Base-by-base conservation (phyloP, 345 rosid genomes). In the Passiflora organensis region DNA sequence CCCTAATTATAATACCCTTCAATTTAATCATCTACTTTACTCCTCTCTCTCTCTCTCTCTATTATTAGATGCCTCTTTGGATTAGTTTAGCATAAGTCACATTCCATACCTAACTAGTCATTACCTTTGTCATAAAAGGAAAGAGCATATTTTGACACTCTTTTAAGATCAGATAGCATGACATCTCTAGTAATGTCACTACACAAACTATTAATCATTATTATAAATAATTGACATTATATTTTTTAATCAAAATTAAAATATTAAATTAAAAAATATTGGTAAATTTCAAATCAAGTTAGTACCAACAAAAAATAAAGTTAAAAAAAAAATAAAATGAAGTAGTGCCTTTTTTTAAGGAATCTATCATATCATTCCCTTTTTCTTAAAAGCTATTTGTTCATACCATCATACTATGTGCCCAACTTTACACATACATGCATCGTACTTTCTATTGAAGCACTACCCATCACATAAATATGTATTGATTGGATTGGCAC, bases 41-140 rank as follows among this genome's bases (percentile, higher is more conserved):
- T 53, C 21, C 36, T 15, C 20, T 36, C n/a, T 62, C 1, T 43
- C 12, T 51, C 16, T 5, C 20, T 38, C n/a, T n/a, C 12, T 10
- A 15, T 46, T 1, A 53, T 19, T 20, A 23, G 44, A 36, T 44
- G 45, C 58, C 32, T n/a, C 6, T 63, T 47, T 15, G 43, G 46
- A n/a, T n/a, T 47, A 23, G 65, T 49, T 56, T 49, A 46, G 69
- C 56, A 72, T 55, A 58, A 53, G 52, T 67, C 59, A 54, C 61
- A 34, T 42, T 56, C 50, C 19, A 20, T 32, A 51, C 61, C 64
- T 45, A 53, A 37, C 53, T 46, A 6, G 38, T 2, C 32, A 12
- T 13, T 22, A 36, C 16, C 23, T 10, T 24, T 37, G n/a, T 17
- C 43, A 10, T 0, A 16, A 44, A 44, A 44, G 14, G 16, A 10